Base-by-base conservation (phyloP, 75 land plant species). In the Cryptomeria japonica region DNA sequence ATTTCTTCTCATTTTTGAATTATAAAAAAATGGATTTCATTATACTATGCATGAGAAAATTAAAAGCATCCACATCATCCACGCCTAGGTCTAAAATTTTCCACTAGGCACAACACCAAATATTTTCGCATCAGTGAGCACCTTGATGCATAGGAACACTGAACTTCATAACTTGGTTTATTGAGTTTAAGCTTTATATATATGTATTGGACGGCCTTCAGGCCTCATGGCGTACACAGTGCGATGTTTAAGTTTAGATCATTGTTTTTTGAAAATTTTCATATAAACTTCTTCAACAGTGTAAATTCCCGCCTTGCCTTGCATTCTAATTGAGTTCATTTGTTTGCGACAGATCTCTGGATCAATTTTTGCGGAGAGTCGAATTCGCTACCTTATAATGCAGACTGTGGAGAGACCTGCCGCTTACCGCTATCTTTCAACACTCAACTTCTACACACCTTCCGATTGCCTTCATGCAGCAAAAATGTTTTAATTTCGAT, bases 291-390 rank as follows among this genome's bases (percentile, higher is more conserved):
- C 11, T 80, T 42, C 31, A 28, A 80, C 22, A 1, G 28, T 9
- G n/a, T 44, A 28, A 41, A 25, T 41, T 25, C 25, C 9, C 46
- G 84, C 22, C 44, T 39, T 79, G 44, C 18, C 13, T 79, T 79
- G 82, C 12, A 18, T 39, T 39, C 46, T n/a, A 37, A 79, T 39
- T 37, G 39, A 16, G 41, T 44, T 44, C 42, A 80, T 80, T 25
- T 80, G 47, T 44, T 25, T 42, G 47, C 51, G n/a, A 28, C 84
- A 86, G 89, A 68, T 53, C 38, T 80, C 77, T 77, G 87, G 84
- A 44, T 28, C 51, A 73, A 83, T 41, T 85, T 89, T 70, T 89
- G 89, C 41, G 87, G 89, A 10, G 13, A 34, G 38, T 86, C 88
- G 2, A 49, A 85, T 44, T 6, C 28, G 22, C 31, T 28, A 42